Evolutionary conservation across 106 monocot species (phyloP).

Genomic region (Acanthochlamys bracteata): DNA sequence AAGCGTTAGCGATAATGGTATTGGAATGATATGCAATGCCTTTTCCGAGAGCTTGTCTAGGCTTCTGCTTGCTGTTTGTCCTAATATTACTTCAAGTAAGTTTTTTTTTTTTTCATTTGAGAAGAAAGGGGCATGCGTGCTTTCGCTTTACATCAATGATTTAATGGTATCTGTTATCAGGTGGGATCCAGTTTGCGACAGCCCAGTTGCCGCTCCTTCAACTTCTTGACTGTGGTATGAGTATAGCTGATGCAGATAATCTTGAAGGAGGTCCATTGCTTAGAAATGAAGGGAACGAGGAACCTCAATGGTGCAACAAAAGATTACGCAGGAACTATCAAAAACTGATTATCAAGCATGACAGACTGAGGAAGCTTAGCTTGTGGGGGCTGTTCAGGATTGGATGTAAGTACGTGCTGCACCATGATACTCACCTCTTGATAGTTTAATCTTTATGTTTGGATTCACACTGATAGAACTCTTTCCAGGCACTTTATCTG

Average conservation of each 20-base stretch:
- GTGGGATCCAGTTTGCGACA: slow-evolving; percentile 89
- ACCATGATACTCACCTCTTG: background rate
- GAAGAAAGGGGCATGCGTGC: too few relatives aligned
- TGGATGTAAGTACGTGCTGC: slow-evolving; percentile 52
- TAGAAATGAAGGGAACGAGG: slow-evolving; percentile 6
- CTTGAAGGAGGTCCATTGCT: slow-evolving; percentile 18
- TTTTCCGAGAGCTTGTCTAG: slow-evolving; percentile 60
- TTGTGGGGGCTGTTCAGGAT: slow-evolving; percentile 94
- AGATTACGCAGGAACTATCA: slow-evolving; percentile 35
- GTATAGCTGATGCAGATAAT: slow-evolving; percentile 33
- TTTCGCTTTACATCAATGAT: background rate
- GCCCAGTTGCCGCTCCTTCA: slow-evolving; percentile 81
- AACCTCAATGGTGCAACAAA: slow-evolving; percentile 11
- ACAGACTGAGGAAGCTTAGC: slow-evolving; percentile 67
- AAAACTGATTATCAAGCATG: slow-evolving; percentile 89
- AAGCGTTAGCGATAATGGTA: slow-evolving; percentile 83
- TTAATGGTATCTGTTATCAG: slow-evolving; percentile 22
- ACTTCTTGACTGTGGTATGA: slow-evolving; percentile 90
- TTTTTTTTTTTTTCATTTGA: background rate
- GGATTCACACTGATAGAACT: background rate
- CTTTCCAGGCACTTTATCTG: slow-evolving; percentile 65
- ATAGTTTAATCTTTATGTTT: background rate
- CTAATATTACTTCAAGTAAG: slow-evolving; percentile 90
- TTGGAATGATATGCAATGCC: slow-evolving; percentile 95
- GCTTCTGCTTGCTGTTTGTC: slow-evolving; percentile 85